Percentiles rank a stretch among this genome's conserved stretches.
phyloP scores from a whole-genome alignment of 1,284 basidiomycete species.

The Cutaneotrichosporon dermatis region DNA sequence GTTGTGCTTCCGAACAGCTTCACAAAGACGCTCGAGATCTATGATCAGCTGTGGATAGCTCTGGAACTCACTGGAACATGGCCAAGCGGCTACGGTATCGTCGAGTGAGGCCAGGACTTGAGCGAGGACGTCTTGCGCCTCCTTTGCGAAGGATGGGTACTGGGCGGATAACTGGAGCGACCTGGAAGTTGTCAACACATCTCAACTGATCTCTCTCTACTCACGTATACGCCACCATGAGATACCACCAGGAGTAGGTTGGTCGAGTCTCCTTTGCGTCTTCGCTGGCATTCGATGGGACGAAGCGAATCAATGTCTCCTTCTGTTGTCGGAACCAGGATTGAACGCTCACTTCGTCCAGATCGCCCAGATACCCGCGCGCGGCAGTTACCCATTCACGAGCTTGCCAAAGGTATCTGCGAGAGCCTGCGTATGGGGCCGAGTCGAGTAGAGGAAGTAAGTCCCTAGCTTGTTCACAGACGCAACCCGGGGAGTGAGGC shows the following conservation, averaged over 20 bases:
- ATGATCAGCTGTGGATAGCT: neutral
- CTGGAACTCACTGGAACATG: conserved; percentile 5
- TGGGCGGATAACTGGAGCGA: conserved; percentile 2
- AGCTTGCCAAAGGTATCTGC: conserved; percentile 27
- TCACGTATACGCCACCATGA: conserved; percentile 23
- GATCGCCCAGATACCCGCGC: conserved; percentile 7
- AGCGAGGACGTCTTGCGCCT: conserved; percentile 2
- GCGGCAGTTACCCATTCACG: conserved; percentile 23
- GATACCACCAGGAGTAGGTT: conserved; percentile 21
- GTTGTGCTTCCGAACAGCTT: neutral
- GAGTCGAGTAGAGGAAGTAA: conserved; percentile 9
- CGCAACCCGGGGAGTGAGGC: neutral
- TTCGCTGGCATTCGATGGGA: neutral
- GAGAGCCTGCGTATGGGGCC: conserved; percentile 2
- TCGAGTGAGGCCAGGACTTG: conserved; percentile 8
- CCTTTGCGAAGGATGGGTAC: neutral
- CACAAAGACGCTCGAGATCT: conserved; percentile 8
- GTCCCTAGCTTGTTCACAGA: conserved; percentile 1
- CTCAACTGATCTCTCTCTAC: neutral
- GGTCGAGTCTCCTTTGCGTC: conserved; percentile 2
- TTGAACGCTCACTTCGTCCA: conserved; percentile 2
- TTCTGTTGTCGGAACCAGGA: conserved; percentile 6
- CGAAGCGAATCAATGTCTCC: conserved; percentile 5
- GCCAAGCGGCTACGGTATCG: conserved; percentile 3
- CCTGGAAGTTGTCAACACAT: neutral